Evolutionary conservation across 805 yeast genomes (phyloP), one percentile per base, ranked within the genome.

Genomic region (Pichia insulana): DNA sequence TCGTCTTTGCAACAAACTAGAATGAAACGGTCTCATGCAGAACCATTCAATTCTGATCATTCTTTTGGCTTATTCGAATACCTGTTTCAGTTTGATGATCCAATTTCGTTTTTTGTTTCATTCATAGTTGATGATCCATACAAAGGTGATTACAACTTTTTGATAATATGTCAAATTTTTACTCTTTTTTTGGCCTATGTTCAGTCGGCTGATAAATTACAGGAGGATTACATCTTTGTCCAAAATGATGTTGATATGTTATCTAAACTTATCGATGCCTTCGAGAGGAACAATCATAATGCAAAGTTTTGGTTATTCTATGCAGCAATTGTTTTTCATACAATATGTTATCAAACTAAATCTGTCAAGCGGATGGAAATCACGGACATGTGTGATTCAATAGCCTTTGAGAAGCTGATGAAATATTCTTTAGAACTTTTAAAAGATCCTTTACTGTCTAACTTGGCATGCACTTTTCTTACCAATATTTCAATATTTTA

Each of bases 391-490:
- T 6, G 13, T 7, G 15, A 12, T 4, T 28, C 11, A 7, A n/a
- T 7, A 28, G 15, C 31, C 5, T 25, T 37, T 16, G 45, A 40
- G 19, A 41, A 38, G 32, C 7, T 40, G 19, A n/a, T 41, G 0
- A 45, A 44, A 30, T 50, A 64, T 26, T 46, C 67, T 17, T 50
- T 72, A 5, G 68, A 65, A 15, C 50, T 62, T 40, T 39, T 73
- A 20, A 71, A 68, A 35, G 56, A 57, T 19, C 53, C 49, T 10
- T 41, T 42, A 2, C 43, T 59, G 5, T 53, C 57, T 19, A 48
- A 42, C 4, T 40, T 58, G 7, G 55, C 76, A 0, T 66, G 72
- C 40, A 50, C 51, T 26, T 39, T 68, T n/a, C 48, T 68, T 15
- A 41, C 50, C 7, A 39, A 43, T 17, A 15, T 39, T 16, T 33